Conservation (phyloP, 225 moss, liverwort and hornwort species). For the Anthoceros angustus region DNA sequence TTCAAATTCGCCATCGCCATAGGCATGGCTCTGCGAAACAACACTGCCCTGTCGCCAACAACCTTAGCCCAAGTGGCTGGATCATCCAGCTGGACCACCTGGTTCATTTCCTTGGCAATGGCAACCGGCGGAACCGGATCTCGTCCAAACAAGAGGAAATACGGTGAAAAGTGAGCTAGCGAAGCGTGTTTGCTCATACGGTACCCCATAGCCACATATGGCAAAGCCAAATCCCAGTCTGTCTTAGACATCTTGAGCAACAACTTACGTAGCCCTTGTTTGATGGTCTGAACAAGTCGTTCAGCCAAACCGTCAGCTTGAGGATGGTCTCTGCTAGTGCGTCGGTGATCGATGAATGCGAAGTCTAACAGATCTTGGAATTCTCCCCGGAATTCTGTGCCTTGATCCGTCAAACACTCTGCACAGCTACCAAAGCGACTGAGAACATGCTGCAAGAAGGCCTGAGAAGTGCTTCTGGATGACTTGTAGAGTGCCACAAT, state of each 20-base stretch:
- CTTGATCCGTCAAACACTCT: neutral
- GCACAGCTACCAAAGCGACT: too few relatives aligned
- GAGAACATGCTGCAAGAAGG: neutral
- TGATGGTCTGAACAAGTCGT: too few relatives aligned
- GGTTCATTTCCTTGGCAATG: too few relatives aligned
- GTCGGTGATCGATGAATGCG: neutral
- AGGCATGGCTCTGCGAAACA: too few relatives aligned
- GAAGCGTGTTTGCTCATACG: constrained; percentile 5
- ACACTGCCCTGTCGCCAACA: too few relatives aligned
- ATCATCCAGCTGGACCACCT: neutral
- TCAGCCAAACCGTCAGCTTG: too few relatives aligned
- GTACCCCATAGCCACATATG: constrained; percentile 4
- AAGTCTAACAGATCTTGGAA: neutral
- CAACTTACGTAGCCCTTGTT: neutral
- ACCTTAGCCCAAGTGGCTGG: neutral
- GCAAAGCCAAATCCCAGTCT: neutral
- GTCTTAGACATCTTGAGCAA: neutral
- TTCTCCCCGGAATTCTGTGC: neutral
- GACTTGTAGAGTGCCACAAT: neutral
- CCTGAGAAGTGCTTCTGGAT: neutral
- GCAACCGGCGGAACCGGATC: too few relatives aligned
- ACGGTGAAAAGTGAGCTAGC: neutral
- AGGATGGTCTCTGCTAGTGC: neutral
- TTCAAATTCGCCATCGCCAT: too few relatives aligned
- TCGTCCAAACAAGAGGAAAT: neutral